phyloP scores from a whole-genome alignment of 2,329 filamentous ascomycete species.

The Colletotrichum theobromicola region DNA sequence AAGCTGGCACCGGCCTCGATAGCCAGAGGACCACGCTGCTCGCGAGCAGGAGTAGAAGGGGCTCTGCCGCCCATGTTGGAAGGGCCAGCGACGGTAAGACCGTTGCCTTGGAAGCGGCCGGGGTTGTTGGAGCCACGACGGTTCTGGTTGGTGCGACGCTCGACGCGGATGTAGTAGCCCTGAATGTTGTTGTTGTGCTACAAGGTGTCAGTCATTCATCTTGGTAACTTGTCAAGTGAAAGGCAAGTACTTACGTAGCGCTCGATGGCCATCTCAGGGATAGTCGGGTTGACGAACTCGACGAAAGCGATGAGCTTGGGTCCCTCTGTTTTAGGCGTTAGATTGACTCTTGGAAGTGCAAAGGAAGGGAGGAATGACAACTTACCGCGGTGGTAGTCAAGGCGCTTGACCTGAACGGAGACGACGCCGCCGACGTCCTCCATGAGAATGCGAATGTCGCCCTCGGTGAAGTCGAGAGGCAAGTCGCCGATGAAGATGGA shows the following conservation, averaged over 20 bases:
- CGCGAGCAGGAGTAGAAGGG: conserved; percentile 11
- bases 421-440: conserved; percentile 42
- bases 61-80: background rate
- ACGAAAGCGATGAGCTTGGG: conserved; percentile 39
- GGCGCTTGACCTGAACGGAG: conserved; percentile 31
- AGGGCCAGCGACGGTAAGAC: background rate
- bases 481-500: conserved; percentile 55
- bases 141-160: conserved; percentile 28
- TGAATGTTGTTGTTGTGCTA: conserved; percentile 38
- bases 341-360: background rate
- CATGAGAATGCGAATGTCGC: conserved; percentile 40
- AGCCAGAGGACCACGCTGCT: background rate
- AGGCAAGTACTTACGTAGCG: conserved; percentile 31
- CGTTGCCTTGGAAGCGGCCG: background rate
- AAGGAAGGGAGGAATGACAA: background rate
- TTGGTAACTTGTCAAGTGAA: background rate
- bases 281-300: conserved; percentile 42
- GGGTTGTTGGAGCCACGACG: background rate
- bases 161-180: conserved; percentile 38
- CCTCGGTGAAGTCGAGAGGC: conserved; percentile 39
- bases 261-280: conserved; percentile 40
- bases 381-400: conserved; percentile 11
- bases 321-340: background rate
- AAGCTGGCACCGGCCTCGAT: conserved; percentile 3
- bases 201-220: background rate